Evolutionary conservation across 2,329 filamentous ascomycete species (phyloP), one percentile per base, ranked within the genome.

Genomic region (Pestalotiopsis fici): DNA sequence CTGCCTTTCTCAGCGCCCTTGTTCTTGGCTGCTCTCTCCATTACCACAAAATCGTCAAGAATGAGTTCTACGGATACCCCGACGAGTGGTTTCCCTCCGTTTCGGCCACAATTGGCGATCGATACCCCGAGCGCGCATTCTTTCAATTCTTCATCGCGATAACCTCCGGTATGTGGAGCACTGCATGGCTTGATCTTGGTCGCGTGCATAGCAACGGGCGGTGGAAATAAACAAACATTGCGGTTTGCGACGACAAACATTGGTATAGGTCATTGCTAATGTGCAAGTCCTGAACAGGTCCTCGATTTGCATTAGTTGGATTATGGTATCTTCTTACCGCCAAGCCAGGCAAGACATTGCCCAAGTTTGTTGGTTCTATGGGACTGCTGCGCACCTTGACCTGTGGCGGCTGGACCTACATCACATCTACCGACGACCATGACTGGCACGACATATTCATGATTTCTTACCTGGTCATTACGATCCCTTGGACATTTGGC

Each of bases 381-480:
- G 96, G 96, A 66, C 72, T 98, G 64, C 91, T 98, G 76, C 90
- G 96, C 74, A 98, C 95, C 11, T 82, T 98, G 67, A 97, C 94
- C 3, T 99, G 96, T 77, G 96, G 95, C 74, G 96, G 96, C 68
- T 99, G 96, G 95, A 98, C 96, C 65, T 99, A 98, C 80, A 90
- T 99, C 69, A 99, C 96, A 28, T 98, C 96, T 69, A 99, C 96
- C 56, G 96, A 99, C 78, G 94, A 98, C 78, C 96, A 99, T 80
- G 90, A 97, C 80, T 98, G 94, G 95, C 96, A 99, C 79, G 96
- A 99, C 77, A 95, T 98, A 70, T 95, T 99, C 79, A 99, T 99
- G 96, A 98, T 99, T 73, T 97, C 94, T 15, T 99, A 99, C 80
- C 86, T 99, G 66, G 91, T 99, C 59, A 92, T 94, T 39, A 98